Evolutionary conservation across 768 basidiomycete species (phyloP).

Genomic region (Leccinum obscurum): DNA sequence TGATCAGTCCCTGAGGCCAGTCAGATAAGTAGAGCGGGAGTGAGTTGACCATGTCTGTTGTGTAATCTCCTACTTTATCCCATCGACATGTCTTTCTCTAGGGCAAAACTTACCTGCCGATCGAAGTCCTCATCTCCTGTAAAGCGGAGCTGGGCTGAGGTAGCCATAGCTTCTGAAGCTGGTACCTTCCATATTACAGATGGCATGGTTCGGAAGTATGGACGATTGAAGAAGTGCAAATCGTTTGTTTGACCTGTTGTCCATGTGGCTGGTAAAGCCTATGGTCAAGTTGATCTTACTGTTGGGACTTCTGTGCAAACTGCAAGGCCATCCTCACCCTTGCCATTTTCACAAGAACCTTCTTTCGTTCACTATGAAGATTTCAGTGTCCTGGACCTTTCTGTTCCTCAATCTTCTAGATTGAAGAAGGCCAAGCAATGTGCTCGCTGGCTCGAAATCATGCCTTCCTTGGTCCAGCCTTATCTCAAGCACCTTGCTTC

Average conservation of each 20-base stretch:
- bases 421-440: neutral
- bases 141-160: neutral
- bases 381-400: neutral
- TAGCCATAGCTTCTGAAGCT: neutral
- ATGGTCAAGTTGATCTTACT: neutral
- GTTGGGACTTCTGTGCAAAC: neutral
- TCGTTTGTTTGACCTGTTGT: neutral
- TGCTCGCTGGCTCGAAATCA: neutral
- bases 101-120: neutral
- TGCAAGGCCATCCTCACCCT: neutral
- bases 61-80: neutral
- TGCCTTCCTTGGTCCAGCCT: neutral
- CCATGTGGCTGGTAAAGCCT: neutral
- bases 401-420: neutral
- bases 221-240: neutral
- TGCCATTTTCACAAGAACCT: neutral
- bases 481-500: neutral
- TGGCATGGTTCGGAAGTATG: neutral
- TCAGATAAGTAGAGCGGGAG: too few relatives aligned
- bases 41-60: too few relatives aligned
- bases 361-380: neutral
- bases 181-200: neutral
- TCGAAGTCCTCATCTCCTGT: neutral
- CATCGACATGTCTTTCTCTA: neutral
- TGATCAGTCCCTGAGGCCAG: too few relatives aligned